These are phyloP conservation scores for Penicillium palitans DNA, from an alignment of 2,329 filamentous ascomycete genomes.

Conservation along the genomic window DNA sequence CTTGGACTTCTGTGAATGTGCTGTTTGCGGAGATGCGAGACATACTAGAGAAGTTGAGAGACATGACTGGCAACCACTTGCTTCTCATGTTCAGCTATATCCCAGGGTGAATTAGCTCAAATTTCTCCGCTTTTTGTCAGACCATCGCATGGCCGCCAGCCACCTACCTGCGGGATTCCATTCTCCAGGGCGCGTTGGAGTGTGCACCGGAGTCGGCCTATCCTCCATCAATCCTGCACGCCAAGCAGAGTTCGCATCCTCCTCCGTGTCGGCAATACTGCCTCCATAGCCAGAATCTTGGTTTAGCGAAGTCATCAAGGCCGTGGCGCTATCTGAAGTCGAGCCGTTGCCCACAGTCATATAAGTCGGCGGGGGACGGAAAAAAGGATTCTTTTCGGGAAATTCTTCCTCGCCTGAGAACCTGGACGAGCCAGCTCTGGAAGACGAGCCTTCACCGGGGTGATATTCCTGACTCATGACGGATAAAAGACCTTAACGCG, in stretches of 20 bases:
- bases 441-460: constrained; percentile 34
- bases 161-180: constrained; percentile 46
- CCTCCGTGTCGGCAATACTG: constrained; percentile 62
- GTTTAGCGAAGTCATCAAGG: constrained; percentile 78
- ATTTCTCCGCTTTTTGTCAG: not conserved
- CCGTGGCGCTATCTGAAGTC: constrained; percentile 76
- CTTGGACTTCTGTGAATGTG: not conserved
- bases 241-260: constrained; percentile 50
- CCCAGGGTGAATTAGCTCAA: constrained; percentile 19
- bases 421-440: constrained; percentile 41
- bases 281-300: constrained; percentile 90
- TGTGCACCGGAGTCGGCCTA: constrained; percentile 57
- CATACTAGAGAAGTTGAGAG: constrained; percentile 81
- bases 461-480: constrained; percentile 49
- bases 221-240: constrained; percentile 59
- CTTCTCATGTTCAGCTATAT: constrained; percentile 61
- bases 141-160: not conserved
- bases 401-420: constrained; percentile 29
- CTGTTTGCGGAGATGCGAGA: constrained; percentile 1
- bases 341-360: constrained; percentile 86
- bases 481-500: constrained; percentile 12
- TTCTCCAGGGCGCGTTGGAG: constrained; percentile 52
- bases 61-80: constrained; percentile 76
- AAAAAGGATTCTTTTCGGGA: constrained; percentile 29
- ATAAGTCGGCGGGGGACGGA: constrained; percentile 60